Base-by-base conservation (phyloP, 2,329 filamentous ascomycete species). In the Fusarium sublunatum region DNA sequence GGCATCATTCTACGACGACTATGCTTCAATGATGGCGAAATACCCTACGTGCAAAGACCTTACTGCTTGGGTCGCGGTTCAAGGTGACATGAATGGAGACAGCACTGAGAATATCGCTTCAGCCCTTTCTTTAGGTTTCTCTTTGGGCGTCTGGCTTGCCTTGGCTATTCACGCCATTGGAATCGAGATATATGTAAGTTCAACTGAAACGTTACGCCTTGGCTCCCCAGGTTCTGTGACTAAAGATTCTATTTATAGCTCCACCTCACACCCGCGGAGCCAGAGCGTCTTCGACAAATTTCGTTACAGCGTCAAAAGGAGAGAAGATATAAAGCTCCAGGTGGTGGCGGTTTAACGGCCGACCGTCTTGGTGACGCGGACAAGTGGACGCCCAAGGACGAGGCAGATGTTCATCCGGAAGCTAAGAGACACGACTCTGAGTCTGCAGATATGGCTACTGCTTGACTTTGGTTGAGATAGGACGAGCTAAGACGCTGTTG, bases 131-230 rank as follows among this genome's bases (percentile, higher is more conserved):
- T 7, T 62, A 1, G 52, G 58, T 0, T 62, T 58, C 22, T 58
- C 46, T 2, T 22, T 53, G n/a, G 46, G 13, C 0, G n/a, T 58
- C 1, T 62, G 58, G 34, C 26, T 62, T 5, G 58, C 42, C 2
- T 28, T 62, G 1, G 53, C 52, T 7, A 32, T 58, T 1, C 58
- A 62, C 5, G 58, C 46, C 1, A 40, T 62, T 13, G 52, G 59
- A 2, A 41, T 53, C 5, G 59, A 62, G 39, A 39, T 53, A 10
- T 62, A 62, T n/a, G 59, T 62, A 40, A 52, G 41, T 13, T 5
- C 3, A 9, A 0, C 13, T 7, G 9, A 13, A n/a, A 2, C 9
- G n/a, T 5, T 25, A 6, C n/a, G 4, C 7, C 29, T 7, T 5
- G 9, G 3, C n/a, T 28, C 3, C 7, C 6, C 5, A 39, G 7